Evolutionary conservation across 2,329 filamentous ascomycete species (phyloP), one percentile per base, ranked within the genome.

Genomic region (Neospermospora avenae): DNA sequence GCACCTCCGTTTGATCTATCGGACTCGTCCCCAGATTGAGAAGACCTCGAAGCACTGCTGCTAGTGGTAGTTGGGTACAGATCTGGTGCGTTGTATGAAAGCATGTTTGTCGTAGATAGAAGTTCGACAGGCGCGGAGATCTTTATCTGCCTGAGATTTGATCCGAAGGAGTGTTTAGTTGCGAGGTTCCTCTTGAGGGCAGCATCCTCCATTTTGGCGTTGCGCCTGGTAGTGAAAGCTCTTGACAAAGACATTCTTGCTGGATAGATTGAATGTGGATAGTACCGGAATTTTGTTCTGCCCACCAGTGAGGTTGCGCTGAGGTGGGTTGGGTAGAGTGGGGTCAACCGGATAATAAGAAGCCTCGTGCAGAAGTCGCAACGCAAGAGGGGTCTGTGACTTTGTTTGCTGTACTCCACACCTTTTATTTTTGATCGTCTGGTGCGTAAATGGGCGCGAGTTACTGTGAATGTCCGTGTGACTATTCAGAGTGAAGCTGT

Each of bases 101-200:
- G 87, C 84, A 96, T 91, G 76, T 98, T 99, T 68, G 95, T 98
- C 4, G 93, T 96, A 61, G 95, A 96, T 52, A 97, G 80, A 64
- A 99, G 82, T 75, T 92, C 87, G 56, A 96, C 82, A 0, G 95
- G 95, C 3, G 82, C 85, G 1, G 95, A 99, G 73, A 99, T 99
- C 78, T 92, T 87, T 73, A 81, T 84, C 67, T 68, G 62, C 28
- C 71, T 70, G 11, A 63, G 66, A 18, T 67, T 69, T 10, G 63
- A 37, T 20, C 59, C 48, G 28, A 67, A 66, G 25, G 68, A 66
- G 20, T 67, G 65, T 57, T 70, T 72, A 2, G 68, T 68, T 11
- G 68, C 68, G 11, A 71, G 55, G 25, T 65, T 68, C 44, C 69
- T 67, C 53, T 68, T 65, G 1, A 67, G 69, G 24, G 66, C 57